Evolutionary conservation across 2,329 filamentous ascomycete genomes (phyloP).

Genomic region (Blastomyces silverae): DNA sequence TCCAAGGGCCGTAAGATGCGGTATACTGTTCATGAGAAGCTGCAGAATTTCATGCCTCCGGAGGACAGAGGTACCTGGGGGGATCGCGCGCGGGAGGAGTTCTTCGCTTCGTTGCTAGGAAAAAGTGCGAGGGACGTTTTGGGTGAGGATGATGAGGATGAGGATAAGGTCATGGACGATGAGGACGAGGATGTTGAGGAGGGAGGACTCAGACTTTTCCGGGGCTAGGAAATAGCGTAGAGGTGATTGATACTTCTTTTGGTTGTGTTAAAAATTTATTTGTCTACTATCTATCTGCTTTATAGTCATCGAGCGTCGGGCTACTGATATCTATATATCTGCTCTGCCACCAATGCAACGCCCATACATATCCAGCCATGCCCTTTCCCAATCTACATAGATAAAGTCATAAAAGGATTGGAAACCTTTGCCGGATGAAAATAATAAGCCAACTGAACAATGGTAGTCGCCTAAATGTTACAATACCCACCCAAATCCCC

Average conservation of each 20-base stretch:
- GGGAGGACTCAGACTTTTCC: constrained; percentile 33
- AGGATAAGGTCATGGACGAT: constrained; percentile 38
- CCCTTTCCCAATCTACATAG: not conserved
- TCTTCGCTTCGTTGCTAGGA: constrained; percentile 70
- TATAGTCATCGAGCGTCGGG: not conserved
- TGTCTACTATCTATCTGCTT: not conserved
- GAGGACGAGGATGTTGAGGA: constrained; percentile 26
- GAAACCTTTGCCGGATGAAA: not conserved
- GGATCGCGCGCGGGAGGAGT: constrained; percentile 65
- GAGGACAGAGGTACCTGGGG: constrained; percentile 79
- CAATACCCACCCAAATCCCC: not conserved
- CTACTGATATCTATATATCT: not conserved
- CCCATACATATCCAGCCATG: not conserved
- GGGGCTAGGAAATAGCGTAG: constrained; percentile 16
- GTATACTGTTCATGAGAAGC: constrained; percentile 91
- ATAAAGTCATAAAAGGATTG: not conserved
- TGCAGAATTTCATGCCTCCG: constrained; percentile 96
- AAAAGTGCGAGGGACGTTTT: constrained; percentile 56
- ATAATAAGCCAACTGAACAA: not conserved
- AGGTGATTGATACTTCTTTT: not conserved
- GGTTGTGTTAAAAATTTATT: not conserved
- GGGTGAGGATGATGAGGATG: constrained; percentile 53
- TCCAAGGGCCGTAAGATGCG: constrained; percentile 92
- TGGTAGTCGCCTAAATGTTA: not conserved
- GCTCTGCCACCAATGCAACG: not conserved